Conservation (phyloP, 768 basidiomycete genomes). For the Lactifluus volemus region DNA sequence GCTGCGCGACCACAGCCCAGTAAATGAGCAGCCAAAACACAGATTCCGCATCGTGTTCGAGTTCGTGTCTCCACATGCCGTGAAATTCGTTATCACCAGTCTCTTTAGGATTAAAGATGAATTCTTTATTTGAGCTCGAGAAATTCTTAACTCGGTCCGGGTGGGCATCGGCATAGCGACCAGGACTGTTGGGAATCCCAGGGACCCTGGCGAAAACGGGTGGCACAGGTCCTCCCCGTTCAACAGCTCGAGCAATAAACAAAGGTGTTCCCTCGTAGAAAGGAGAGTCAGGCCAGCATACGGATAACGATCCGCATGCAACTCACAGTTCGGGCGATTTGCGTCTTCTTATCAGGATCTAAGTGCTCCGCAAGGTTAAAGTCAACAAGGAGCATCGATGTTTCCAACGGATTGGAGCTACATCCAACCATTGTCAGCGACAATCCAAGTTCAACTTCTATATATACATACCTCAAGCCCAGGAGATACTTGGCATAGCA, state of each 20-base stretch:
- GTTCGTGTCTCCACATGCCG: background rate
- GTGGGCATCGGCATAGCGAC: no score
- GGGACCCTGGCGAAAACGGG: no score
- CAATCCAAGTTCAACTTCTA: background rate
- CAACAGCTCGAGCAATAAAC: no score
- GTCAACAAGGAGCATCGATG: no score
- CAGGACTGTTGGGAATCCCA: no score
- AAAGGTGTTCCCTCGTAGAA: no score
- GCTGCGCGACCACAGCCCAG: background rate
- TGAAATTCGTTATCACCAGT: background rate
- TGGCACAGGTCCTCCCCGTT: no score
- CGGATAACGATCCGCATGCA: background rate
- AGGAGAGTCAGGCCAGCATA: background rate
- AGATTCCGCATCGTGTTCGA: background rate
- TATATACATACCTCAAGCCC: background rate
- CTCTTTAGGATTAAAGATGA: background rate
- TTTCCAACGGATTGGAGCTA: background rate
- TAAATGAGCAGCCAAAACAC: background rate
- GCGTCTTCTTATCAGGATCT: background rate
- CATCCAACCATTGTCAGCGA: background rate
- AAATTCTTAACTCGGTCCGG: no score
- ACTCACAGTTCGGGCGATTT: background rate
- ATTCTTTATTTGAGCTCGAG: no score
- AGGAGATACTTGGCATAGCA: no score
- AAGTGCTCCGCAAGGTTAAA: no score